Evolutionary conservation across 2,329 filamentous ascomycete genomes (phyloP), one percentile per base, ranked within the genome.

Genomic region (Monosporascus sp.): DNA sequence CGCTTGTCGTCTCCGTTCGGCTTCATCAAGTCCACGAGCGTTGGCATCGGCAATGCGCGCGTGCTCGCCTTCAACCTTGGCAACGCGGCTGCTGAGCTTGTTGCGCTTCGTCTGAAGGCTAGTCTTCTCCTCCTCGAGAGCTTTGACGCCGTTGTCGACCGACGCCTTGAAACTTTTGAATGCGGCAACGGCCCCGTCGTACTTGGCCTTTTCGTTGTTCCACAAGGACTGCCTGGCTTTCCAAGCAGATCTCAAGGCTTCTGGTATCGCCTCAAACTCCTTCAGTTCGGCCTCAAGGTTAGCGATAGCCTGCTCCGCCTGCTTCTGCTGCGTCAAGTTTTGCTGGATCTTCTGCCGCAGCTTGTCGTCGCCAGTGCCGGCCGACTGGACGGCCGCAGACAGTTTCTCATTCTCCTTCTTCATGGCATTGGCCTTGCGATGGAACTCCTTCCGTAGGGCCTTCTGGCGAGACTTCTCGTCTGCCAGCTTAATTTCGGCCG

Each of bases 331-430:
- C 52, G 87, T 87, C 53, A 81, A 84, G 65, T 89, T 86, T 68
- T 92, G 89, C 57, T 85, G 80, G 46, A 89, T 82, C 68, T 90
- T 88, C 66, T 90, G 86, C 60, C 83, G 80, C 62, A 87, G 80
- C 66, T 88, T 87, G 64, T 92, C 89, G 68, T 93, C 89, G 60
- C 84, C 85, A 55, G 86, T 85, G 57, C 87, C 87, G 17, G 82
- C 79, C 37, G 86, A 86, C 53, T 85, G 78, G 46, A 90, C 81
- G 58, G 85, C 84, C 55, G 78, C 78, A 55, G 81, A 80, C 38
- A 89, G 77, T 49, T 79, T 80, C 63, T 91, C 88, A 57, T 89
- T 87, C 62, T 93, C 89, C 68, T 86, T 89, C 64, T 81, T 85
- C 61, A 89, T 72, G 20, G 79, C 74, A 60, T 86, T 85, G 57